Base-by-base conservation (phyloP, 2,329 filamentous ascomycete genomes). In the Beauveria varroae region DNA sequence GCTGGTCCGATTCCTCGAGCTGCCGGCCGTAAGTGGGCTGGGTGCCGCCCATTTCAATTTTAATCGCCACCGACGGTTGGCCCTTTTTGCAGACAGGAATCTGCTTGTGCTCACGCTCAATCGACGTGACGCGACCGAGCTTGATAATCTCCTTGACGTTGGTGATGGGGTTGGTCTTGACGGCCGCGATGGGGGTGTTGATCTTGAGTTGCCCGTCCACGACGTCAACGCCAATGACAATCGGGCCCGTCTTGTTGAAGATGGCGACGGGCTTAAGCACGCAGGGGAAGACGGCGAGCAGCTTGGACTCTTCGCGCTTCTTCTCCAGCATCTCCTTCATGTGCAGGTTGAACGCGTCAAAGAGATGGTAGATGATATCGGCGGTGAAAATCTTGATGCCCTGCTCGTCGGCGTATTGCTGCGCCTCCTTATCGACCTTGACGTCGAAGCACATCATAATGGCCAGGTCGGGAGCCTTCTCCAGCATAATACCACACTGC, bases 381-480 rank as follows among this genome's bases (percentile, higher is more conserved):
- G 96, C 95, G 3, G 91, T 96, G 80, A 99, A 99, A 69, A 99
- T 90, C 81, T 96, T 98, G 78, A 99, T 90, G 57, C 92, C 92
- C 64, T 96, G 87, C 62, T 98, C 92, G 20, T 97, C 91, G 12
- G 95, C 95, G 69, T 98, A 96, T 10, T 85, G 82, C 66, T 89
- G 86, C 0, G 95, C 95, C 72, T 99, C 95, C 76, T 96, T 98
- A 78, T 99, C 95, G 18, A 99, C 91, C 80, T 97, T 98, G 77
- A 99, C 95, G 74, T 99, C 96, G 82, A 99, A 99, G 75, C 95
- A 98, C 56, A 99, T 86, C 95, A 99, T 99, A 73, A 98, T 91
- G n/a, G 95, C 95, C 68, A 88, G 96, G 72, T 99, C 93, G 67
- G 91, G 91, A 18, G 88, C 84, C 79, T 97, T 98, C 77, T 99